These are phyloP conservation scores for Solanum hybrid DNA, from an alignment of 305 asterid species.

Conservation along the genomic window DNA sequence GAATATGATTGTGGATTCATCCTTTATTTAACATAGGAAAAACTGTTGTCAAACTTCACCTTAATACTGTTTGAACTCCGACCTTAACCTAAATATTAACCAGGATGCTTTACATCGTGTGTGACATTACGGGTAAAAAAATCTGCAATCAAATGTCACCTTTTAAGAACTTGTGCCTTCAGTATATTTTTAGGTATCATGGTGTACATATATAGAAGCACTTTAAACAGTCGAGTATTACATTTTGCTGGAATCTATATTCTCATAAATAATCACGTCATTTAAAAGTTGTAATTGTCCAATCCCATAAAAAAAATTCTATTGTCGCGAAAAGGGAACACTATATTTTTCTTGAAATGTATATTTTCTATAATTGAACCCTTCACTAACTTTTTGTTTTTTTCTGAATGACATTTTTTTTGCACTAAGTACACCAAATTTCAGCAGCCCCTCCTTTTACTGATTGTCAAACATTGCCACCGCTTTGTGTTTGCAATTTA, in stretches of 20 bases:
- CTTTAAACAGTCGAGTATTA: background rate
- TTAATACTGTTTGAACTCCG: background rate
- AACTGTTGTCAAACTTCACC: background rate
- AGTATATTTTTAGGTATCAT: background rate
- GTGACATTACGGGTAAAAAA: background rate
- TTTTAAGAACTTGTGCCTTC: background rate
- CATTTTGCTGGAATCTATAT: background rate
- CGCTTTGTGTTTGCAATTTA: background rate
- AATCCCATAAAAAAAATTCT: background rate
- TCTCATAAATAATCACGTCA: background rate
- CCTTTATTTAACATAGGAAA: background rate
- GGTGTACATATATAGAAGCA: background rate
- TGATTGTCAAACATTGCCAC: background rate
- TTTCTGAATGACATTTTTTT: background rate
- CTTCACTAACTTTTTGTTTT: background rate
- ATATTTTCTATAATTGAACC: background rate
- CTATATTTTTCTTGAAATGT: background rate
- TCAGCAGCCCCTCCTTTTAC: background rate
- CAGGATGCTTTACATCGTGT: background rate
- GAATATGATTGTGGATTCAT: background rate
- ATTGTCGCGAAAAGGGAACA: background rate
- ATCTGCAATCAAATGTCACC: background rate
- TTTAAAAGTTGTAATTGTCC: background rate
- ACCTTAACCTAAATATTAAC: background rate
- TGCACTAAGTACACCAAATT: background rate